Base-by-base conservation (phyloP, 345 rosid species). In the Corchorus olitorius region DNA sequence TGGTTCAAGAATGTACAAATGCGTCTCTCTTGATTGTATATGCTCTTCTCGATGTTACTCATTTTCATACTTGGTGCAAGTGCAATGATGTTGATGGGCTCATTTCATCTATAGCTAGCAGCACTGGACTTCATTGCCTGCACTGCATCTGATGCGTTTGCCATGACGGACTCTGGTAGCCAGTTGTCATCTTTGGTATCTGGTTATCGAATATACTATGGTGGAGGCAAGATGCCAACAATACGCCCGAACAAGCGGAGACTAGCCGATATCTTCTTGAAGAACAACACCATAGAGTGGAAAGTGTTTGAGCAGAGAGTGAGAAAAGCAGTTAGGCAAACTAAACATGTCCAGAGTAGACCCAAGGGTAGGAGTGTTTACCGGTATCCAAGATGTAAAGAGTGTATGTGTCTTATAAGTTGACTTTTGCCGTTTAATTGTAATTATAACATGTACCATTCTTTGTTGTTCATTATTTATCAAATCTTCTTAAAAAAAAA, bases 81-180 rank as follows among this genome's bases (percentile, higher is more conserved):
- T 50, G 27, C 49, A 17, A 33, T 6, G 37, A 59, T 65, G 37
- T 12, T 77, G 49, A 59, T 46, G 34, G 75, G 34, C 63, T 35
- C 63, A 7, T 71, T 43, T 33, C 16, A 52, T 77, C 46, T 89
- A 84, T 77, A 96, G 98, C 85, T 93, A 67, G 97, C 98, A 34
- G 97, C 93, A n/a, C 84, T 96, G 82, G 99, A 96, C 88, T 96
- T 91, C 81, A 92, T 96, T 55, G 93, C 81, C 6, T 93, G 99
- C 82, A 83, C 93, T 2, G 92, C 97, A 43, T 81, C 98, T 0
- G 88, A 92, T 81, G 97, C 97, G 72, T 96, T 96, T 83, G 95
- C 98, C 27, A 93, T 96, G 99, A 92, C 99, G 2, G 99, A 93
- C 83, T 93, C 98, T 0, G 98, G 99, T 54, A 96, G 99, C 79